Conservation (phyloP, 1,139 yeast genomes). For the Saccharomycopsis hybrid region DNA sequence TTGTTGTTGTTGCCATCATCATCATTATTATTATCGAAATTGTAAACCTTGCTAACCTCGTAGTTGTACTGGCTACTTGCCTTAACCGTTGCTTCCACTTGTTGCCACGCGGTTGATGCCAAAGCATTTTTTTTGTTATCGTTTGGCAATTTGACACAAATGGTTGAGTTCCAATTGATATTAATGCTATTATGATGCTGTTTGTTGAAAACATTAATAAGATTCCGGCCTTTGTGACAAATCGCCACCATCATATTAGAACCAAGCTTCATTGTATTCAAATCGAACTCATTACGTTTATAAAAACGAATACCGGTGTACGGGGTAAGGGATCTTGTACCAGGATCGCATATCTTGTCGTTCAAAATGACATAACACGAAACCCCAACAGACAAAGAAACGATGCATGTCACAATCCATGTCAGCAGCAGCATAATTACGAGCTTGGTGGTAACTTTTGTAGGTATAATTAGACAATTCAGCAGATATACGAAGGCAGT, state of each 20-base stretch:
- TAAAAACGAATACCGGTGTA: slow-evolving; percentile 18
- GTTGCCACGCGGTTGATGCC: too few species aligned
- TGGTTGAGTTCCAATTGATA: slow-evolving; percentile 19
- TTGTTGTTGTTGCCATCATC: neutral
- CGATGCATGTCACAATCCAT: neutral
- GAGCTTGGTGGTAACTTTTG: neutral
- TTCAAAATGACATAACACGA: slow-evolving; percentile 9
- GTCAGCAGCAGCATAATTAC: neutral
- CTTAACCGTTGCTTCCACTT: too few species aligned
- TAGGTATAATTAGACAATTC: neutral
- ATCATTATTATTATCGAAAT: neutral
- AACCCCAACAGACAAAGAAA: neutral
- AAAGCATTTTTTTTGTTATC: too few species aligned
- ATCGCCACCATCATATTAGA: slow-evolving; percentile 6
- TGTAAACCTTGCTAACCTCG: neutral
- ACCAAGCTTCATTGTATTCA: neutral
- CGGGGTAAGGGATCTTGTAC: slow-evolving; percentile 5
- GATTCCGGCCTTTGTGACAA: slow-evolving; percentile 16
- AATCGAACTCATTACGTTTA: slow-evolving; percentile 7
- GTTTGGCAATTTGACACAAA: slow-evolving; percentile 6
- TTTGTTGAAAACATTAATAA: slow-evolving; percentile 2
- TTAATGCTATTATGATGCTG: slow-evolving; percentile 5
- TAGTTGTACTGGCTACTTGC: neutral
- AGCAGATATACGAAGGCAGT: neutral
- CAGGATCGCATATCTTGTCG: slow-evolving; percentile 18